Evolutionary conservation across 352 stramenopile genomes (phyloP), one percentile per base, ranked within the genome.

Genomic region (Globisporangium viniferum): DNA sequence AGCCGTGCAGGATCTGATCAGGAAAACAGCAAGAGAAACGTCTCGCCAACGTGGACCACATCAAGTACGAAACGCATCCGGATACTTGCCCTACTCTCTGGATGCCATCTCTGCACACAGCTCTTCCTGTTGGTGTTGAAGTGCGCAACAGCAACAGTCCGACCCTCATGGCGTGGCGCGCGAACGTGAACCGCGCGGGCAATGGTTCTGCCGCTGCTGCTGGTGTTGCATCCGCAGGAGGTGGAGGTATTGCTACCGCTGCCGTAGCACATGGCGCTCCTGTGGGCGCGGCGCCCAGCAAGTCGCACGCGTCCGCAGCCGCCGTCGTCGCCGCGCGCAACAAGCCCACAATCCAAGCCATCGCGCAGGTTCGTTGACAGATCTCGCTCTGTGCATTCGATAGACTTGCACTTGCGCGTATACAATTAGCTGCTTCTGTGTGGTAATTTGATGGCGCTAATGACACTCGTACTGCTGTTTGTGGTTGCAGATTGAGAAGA

Each of bases 311-410:
- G 29, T 69, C 66, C 1, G 49, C 71, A 8, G 71, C 69, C 9
- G 63, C 60, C 1, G 63, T 68, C 14, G 64, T 14, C 54, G 59
- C 75, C 66, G 29, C 76, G 72, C 31, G 59, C 49, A 59, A 62
- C 51, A 91, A 91, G 67, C 82, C 81, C 8, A 93, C 82, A 31
- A 86, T 93, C 63, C 74, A 87, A 53, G 82, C 80, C 3, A 91
- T 93, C 39, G 84, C 84, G 14, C 68, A 87, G 76, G 78, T 83
- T 24, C 29, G 55, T 41, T 8, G 3, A 15, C 18, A 31, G 9
- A 41, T 53, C 8, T 27, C 5, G 39, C 5, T 27, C 15, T 55
- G 0, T 65, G 1, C 5, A 18, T 27, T 22, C 20, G 22, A 22
- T 20, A 22, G 15, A 10, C 5, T 51, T 2, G 15, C 41, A 18